Evolutionary conservation across 2,329 filamentous ascomycete genomes (phyloP).

Genomic region (Anthostomella pinea): DNA sequence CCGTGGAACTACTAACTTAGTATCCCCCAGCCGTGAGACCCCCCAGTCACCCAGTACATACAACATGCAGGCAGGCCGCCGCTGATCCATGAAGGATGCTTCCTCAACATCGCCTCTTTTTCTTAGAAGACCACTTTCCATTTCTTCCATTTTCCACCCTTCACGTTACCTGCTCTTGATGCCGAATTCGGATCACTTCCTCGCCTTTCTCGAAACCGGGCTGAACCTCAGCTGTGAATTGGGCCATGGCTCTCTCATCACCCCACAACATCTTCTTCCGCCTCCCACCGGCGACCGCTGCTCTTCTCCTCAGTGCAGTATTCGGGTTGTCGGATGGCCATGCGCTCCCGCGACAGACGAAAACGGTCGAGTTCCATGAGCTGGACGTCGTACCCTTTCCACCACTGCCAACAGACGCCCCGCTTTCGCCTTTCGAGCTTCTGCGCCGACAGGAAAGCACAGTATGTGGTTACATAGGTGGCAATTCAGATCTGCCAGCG

Average conservation of each 20-base stretch:
- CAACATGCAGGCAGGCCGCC: too few species aligned
- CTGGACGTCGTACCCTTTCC: slow-evolving; percentile 42
- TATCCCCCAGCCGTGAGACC: too few species aligned
- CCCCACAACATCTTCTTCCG: slow-evolving; percentile 33
- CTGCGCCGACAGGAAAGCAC: slow-evolving; percentile 48
- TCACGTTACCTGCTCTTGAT: slow-evolving; percentile 8
- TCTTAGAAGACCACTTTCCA: slow-evolving; percentile 16
- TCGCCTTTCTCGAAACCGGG: slow-evolving; percentile 6
- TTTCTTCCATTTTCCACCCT: slow-evolving; percentile 16
- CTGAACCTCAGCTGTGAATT: slow-evolving; percentile 8
- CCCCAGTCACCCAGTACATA: slow-evolving; percentile 3
- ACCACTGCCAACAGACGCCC: slow-evolving; percentile 39
- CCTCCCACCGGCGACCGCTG: slow-evolving; percentile 34
- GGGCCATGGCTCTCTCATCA: slow-evolving; percentile 32
- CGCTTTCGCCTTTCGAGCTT: slow-evolving; percentile 35
- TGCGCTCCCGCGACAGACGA: slow-evolving; percentile 41
- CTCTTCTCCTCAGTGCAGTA: slow-evolving; percentile 35
- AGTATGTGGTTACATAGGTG: slow-evolving; percentile 57
- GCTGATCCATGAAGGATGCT: slow-evolving; percentile 15
- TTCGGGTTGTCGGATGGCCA: slow-evolving; percentile 34
- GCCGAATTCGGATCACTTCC: slow-evolving; percentile 1
- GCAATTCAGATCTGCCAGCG: slow-evolving; percentile 49
- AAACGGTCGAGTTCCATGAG: slow-evolving; percentile 35
- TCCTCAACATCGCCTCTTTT: slow-evolving; percentile 23
- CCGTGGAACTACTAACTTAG: too few species aligned